Evolutionary conservation across 129 eudicot species (phyloP).

Genomic region (Smallanthus sonchifolius): DNA sequence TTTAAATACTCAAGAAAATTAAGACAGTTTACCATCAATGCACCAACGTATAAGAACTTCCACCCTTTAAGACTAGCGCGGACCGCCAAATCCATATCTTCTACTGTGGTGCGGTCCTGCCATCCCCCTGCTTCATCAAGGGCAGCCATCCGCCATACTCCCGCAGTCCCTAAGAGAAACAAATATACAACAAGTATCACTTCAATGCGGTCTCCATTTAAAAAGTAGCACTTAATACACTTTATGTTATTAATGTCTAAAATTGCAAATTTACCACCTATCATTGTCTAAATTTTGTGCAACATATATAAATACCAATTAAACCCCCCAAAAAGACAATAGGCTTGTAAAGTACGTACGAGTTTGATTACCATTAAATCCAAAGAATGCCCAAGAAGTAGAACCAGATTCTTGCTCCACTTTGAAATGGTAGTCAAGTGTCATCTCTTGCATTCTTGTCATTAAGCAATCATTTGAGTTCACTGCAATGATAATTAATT

Average conservation of each 20-base stretch:
- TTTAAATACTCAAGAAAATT: neutral
- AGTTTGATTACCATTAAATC: constrained; percentile 59
- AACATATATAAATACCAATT: too few relatives aligned
- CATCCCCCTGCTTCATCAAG: constrained; percentile 16
- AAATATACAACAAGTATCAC: neutral
- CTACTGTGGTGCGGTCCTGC: constrained; percentile 9
- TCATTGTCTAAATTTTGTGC: neutral
- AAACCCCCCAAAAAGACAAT: neutral
- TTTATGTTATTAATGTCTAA: neutral
- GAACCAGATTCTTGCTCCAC: constrained; percentile 93
- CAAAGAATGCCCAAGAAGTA: constrained; percentile 58
- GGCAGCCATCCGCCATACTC: constrained; percentile 14
- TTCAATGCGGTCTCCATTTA: neutral
- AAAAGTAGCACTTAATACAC: neutral
- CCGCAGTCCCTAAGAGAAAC: neutral
- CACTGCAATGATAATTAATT: constrained; percentile 38
- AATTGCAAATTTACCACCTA: neutral
- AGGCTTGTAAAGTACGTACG: neutral
- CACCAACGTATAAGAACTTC: constrained; percentile 76
- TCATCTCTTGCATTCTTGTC: constrained; percentile 96
- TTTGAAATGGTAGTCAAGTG: constrained; percentile 69
- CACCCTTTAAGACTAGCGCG: constrained; percentile 75
- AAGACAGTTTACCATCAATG: constrained; percentile 43
- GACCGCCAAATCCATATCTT: constrained; percentile 11
- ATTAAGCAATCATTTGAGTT: constrained; percentile 73